Evolutionary conservation across 2,329 filamentous ascomycete genomes (phyloP).

Genomic region (Xylaria sp.): DNA sequence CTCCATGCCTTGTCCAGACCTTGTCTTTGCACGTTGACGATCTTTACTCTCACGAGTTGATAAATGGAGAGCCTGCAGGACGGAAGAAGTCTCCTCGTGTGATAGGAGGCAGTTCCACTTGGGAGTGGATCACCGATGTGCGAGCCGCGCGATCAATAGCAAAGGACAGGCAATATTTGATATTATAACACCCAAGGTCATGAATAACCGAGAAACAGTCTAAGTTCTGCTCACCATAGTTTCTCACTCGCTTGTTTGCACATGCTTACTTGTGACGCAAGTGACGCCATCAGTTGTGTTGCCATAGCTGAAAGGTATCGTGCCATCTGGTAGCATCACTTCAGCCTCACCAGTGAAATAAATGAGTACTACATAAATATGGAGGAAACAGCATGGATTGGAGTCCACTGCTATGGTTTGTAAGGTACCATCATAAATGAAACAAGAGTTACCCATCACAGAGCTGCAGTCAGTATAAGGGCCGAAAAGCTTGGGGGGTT

Average conservation of each 20-base stretch:
- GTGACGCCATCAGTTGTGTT: conserved; percentile 19
- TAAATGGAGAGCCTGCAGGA: conserved; percentile 28
- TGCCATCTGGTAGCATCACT: conserved; percentile 16
- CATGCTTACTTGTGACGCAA: not conserved
- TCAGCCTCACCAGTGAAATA: conserved; percentile 31
- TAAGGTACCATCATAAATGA: conserved; percentile 15
- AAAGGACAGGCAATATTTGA: conserved; percentile 1
- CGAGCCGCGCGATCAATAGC: conserved; percentile 20
- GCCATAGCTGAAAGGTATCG: conserved; percentile 30
- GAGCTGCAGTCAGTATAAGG: conserved; percentile 17
- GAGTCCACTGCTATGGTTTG: not conserved
- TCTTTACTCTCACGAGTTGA: conserved; percentile 30
- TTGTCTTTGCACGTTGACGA: conserved; percentile 28
- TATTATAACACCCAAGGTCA: conserved; percentile 4
- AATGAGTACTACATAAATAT: conserved; percentile 19
- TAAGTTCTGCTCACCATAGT: not conserved
- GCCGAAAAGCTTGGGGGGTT: conserved; percentile 25
- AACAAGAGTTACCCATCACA: conserved; percentile 19
- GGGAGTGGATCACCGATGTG: conserved; percentile 26
- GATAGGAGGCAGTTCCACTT: conserved; percentile 24
- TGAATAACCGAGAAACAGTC: not conserved
- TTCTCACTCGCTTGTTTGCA: not conserved
- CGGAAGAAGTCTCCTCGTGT: conserved; percentile 11
- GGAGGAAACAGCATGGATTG: not conserved
- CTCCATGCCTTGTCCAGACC: conserved; percentile 23